phyloP scores from a whole-genome alignment of 1,284 basidiomycete genomes.

The Apiotrichum laibachii region DNA sequence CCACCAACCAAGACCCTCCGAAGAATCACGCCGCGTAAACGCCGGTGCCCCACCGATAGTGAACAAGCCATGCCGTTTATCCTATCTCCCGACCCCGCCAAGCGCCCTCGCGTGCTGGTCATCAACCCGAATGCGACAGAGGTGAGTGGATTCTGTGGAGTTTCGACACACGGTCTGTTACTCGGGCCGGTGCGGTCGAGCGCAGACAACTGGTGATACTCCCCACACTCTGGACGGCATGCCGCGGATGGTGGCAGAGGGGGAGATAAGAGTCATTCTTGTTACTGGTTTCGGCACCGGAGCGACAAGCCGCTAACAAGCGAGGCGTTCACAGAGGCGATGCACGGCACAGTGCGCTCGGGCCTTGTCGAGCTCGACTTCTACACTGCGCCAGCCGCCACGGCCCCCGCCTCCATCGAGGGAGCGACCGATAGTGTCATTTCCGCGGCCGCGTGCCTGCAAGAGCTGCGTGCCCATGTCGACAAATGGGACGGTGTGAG shows the following conservation, averaged over 20 bases:
- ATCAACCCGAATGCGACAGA: constrained; percentile 58
- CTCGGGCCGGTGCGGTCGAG: no score
- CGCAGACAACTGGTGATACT: no score
- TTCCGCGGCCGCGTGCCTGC: constrained; percentile 51
- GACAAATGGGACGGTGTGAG: constrained; percentile 30
- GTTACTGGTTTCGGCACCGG: no score
- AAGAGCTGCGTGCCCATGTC: constrained; percentile 18
- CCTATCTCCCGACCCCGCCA: constrained; percentile 9
- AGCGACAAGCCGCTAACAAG: neutral
- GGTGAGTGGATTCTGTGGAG: constrained; percentile 16
- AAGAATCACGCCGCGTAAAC: no score
- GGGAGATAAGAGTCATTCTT: no score
- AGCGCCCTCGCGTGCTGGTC: constrained; percentile 48
- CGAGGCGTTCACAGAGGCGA: constrained; percentile 22
- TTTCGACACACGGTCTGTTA: no score
- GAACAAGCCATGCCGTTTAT: constrained; percentile 10
- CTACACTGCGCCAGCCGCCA: constrained; percentile 52
- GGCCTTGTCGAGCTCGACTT: constrained; percentile 32
- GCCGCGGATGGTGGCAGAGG: no score
- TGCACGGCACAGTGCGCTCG: constrained; percentile 4
- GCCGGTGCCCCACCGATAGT: no score
- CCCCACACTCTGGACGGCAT: no score
- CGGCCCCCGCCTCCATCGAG: constrained; percentile 53
- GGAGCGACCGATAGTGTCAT: constrained; percentile 50
- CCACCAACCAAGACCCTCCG: no score